A percentile compares a stretch with the other conserved stretches of the same genome.
Evolutionary conservation across 495 filamentous ascomycete species (phyloP).

Genomic region (Evernia prunastri): DNA sequence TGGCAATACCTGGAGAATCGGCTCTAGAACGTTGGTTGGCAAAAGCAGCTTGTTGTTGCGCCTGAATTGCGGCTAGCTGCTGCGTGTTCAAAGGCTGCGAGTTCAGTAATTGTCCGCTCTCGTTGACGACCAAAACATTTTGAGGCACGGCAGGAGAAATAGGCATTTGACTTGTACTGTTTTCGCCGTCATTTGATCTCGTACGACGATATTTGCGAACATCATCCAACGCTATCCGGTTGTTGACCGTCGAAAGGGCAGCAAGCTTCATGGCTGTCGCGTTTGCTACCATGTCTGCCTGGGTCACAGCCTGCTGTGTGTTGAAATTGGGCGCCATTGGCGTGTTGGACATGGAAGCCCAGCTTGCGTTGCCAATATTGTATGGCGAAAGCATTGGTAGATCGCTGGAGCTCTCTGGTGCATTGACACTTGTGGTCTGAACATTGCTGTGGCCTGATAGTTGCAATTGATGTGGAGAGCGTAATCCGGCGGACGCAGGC

Average conservation of each 20-base stretch:
- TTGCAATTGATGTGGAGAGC: conserved; percentile 68
- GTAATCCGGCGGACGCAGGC: conserved; percentile 68
- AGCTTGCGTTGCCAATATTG: conserved; percentile 75
- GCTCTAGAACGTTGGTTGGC: conserved; percentile 81
- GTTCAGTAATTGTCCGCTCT: conserved; percentile 79
- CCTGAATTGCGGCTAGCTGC: conserved; percentile 79
- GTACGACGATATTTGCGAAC: conserved; percentile 88
- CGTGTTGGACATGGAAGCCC: conserved; percentile 98
- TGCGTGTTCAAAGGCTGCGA: conserved; percentile 78
- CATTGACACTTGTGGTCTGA: conserved; percentile 75
- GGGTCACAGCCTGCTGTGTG: conserved; percentile 50
- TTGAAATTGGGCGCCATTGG: conserved; percentile 87
- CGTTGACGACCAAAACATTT: conserved; percentile 78
- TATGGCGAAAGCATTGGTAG: conserved; percentile 88
- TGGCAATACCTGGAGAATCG: conserved; percentile 80
- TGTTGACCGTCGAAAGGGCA: conserved; percentile 94
- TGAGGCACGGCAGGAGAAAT: conserved; percentile 48
- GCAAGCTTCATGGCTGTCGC: conserved; percentile 98
- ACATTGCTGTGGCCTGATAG: conserved; percentile 60
- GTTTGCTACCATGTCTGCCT: conserved; percentile 98
- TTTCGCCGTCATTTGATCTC: conserved; percentile 78
- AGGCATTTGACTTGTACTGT: conserved; percentile 37
- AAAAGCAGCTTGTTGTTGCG: conserved; percentile 73
- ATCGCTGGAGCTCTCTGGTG: conserved; percentile 62
- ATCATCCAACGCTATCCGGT: conserved; percentile 93